Evolutionary conservation across 192 early-diverging fungal genomes (phyloP).

Genomic region (Podila clonocystis): DNA sequence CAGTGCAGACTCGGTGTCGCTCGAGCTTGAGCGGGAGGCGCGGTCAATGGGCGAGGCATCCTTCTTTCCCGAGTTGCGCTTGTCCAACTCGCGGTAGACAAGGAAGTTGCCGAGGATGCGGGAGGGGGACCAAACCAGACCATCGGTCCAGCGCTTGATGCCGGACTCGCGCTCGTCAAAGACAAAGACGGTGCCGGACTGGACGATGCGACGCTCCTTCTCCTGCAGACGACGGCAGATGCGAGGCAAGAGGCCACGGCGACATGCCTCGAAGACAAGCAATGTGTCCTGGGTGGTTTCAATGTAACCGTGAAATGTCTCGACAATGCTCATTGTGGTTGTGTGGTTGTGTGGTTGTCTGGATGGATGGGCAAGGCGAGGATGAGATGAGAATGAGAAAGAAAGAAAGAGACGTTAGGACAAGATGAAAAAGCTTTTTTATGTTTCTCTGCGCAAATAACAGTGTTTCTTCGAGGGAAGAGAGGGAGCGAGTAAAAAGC

Average conservation of each 20-base stretch:
- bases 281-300: conserved; percentile 83
- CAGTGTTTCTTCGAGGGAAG: no score
- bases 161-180: conserved; percentile 87
- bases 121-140: conserved; percentile 84
- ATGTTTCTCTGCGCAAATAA: no score
- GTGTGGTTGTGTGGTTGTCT: conserved; percentile 6
- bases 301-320: conserved; percentile 73
- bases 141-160: conserved; percentile 91
- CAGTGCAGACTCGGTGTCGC: conserved; percentile 45
- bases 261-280: conserved; percentile 82
- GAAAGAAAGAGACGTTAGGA: conserved; percentile 11
- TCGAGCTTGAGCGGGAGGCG: conserved; percentile 42
- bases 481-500: no score
- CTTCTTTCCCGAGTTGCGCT: conserved; percentile 60
- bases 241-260: conserved; percentile 70
- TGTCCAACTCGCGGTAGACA: conserved; percentile 80
- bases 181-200: conserved; percentile 83
- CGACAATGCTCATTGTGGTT: conserved; percentile 58
- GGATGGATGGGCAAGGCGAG: conserved; percentile 1
- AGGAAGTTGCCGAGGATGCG: conserved; percentile 85
- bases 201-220: conserved; percentile 73
- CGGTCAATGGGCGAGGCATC: conserved; percentile 57
- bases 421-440: conserved; percentile 10
- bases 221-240: conserved; percentile 79
- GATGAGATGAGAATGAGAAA: conserved; percentile 1